Base-by-base conservation (phyloP, 2,329 filamentous ascomycete species). In the Cryphonectria japonica region DNA sequence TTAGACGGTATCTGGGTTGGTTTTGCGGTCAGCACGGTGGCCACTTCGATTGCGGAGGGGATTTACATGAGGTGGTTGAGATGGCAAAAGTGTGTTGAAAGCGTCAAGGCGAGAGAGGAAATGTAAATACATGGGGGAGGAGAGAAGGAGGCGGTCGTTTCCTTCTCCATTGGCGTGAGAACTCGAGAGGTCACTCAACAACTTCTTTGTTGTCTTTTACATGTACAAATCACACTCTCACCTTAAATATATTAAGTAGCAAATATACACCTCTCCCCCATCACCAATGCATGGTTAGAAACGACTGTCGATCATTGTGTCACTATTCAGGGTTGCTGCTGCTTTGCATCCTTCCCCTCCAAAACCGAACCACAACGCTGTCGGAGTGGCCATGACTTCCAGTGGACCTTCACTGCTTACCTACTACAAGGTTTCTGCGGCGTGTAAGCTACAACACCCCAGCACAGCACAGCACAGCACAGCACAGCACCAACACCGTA, bases 1-100 rank as follows among this genome's bases (percentile, higher is more conserved):
- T 73, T 84, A 19, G 74, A 79, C 60, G 80, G 80, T 4, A 72
- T 79, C 3, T 82, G 80, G 80, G 76, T 79, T 7, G 80, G 80
- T 0, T 74, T 81, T 22, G 80, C 78, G 3, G 64, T 74, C 34
- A 80, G 80, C 26, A 78, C 80, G 75, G 75, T 78, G 2, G 66
- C 80, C 0, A 80, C 78, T 41, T 77, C 77, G 52, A 26, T 73
- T 4, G 72, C 79, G 9, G 79, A 82, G 74, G 76, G 75, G n/a
- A 50, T 74, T 3, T 82, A 81, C 66, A 75, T 82, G 78, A 80
- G 78, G 32, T 39, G 68, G 26, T 46, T 73, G 8, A 54, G 61
- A 29, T 73, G 72, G 72, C 70, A 72, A n/a, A 60, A 32, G 11
- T 71, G 71, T 26, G 70, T 72, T 22, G 70, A 73, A 39, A 59